Evolutionary conservation across 2,329 filamentous ascomycete species (phyloP), one percentile per base, ranked within the genome.

Genomic region (Penicillium corylophilum): DNA sequence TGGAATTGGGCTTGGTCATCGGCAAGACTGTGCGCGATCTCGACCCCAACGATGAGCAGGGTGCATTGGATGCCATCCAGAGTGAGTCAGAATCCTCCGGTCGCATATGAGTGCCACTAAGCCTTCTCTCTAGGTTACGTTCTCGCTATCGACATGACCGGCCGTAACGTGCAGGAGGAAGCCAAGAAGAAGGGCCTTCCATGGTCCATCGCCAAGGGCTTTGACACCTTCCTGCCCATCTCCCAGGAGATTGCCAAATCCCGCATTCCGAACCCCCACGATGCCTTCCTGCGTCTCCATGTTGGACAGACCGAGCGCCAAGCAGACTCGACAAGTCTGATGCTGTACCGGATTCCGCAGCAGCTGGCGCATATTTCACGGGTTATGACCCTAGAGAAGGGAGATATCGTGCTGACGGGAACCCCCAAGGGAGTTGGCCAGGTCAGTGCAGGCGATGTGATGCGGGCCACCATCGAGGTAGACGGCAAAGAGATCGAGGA

Each of bases 181-280:
- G 93, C 93, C 60, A 99, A 97, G 83, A 90, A 88, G 76, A 96
- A 94, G 79, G 91, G 94, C 31, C 85, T 97, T 15, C 94, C 94
- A 7, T 99, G 94, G 94, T 85, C 86, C 65, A 96, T 96, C 61
- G 88, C 90, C 62, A 99, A 99, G 79, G 94, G 94, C 42, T 99
- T 97, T 71, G 94, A 99, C 73, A 97, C 94, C 3, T 99, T 99
- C 78, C 81, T 95, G 46, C 94, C 94, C 52, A 82, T 99, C 67
- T 90, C 87, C 71, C 79, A 87, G 58, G 79, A 89, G 49, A 95
- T 99, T 64, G 79, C 85, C 62, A 95, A 95, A 77, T 79, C 82
- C 31, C 80, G 82, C 59, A 90, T 99, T 62, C 82, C 87, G 12
- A 85, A 97, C 74, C 94, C 94, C 28, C 92, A 97, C 71, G 84